phyloP scores from a whole-genome alignment of 73 alveolate genomes.

The Paramecium octaurelia region DNA sequence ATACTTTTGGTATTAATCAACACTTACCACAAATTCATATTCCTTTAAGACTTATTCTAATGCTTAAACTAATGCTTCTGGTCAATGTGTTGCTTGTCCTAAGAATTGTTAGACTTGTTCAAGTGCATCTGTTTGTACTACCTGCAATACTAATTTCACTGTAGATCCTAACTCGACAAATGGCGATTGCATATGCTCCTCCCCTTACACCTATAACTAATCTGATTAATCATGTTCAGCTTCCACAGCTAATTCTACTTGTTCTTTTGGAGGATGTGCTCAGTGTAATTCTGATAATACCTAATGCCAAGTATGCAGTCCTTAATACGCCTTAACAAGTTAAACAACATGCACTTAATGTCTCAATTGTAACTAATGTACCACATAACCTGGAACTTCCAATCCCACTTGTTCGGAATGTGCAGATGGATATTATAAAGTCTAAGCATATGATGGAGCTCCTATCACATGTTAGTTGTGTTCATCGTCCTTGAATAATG shows the following conservation, averaged over 20 bases:
- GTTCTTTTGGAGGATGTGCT: background rate
- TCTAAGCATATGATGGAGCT: background rate
- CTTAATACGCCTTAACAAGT: background rate
- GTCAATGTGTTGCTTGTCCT: background rate
- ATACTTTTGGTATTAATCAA: background rate
- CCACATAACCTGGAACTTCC: background rate
- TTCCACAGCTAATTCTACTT: background rate
- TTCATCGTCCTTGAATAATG: background rate
- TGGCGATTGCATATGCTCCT: background rate
- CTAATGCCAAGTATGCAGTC: background rate
- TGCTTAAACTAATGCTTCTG: background rate
- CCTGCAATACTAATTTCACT: background rate
- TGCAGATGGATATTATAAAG: conserved; percentile 7
- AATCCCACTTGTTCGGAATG: background rate
- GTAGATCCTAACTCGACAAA: background rate
- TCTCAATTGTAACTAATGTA: background rate
- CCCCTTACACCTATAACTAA: background rate
- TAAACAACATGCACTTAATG: background rate
- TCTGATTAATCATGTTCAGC: background rate
- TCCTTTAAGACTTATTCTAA: background rate
- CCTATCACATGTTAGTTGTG: background rate
- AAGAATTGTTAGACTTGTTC: background rate
- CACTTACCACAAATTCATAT: background rate
- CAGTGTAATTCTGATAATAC: background rate
- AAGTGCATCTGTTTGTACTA: background rate